Evolutionary conservation across 257 asterid species (phyloP).

Genomic region (Datura wrightii): DNA sequence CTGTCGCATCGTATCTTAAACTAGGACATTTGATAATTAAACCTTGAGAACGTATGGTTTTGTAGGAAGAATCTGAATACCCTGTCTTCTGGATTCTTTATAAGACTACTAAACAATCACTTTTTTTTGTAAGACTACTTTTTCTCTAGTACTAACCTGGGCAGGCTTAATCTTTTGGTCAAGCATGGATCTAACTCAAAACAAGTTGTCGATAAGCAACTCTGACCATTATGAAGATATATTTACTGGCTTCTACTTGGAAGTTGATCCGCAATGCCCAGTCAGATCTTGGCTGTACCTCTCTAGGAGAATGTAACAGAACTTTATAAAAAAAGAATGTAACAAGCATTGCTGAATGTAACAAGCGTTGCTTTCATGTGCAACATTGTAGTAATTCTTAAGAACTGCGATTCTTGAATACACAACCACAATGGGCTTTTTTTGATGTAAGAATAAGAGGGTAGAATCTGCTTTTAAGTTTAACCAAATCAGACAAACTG

Average conservation of each 20-base stretch:
- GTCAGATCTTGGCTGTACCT: conserved; percentile 16
- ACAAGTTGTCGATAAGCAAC: background rate
- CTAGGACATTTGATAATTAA: conserved; percentile 7
- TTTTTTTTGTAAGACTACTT: background rate
- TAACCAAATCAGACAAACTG: background rate
- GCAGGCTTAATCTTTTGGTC: conserved; percentile 5
- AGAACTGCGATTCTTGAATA: conserved; percentile 3
- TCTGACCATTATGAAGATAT: conserved; percentile 14
- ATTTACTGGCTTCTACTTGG: background rate
- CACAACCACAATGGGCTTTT: background rate
- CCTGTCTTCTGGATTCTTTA: background rate
- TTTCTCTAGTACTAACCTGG: background rate
- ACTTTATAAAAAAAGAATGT: background rate
- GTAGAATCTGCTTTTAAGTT: background rate
- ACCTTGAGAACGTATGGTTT: conserved; percentile 28
- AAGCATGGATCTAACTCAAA: conserved; percentile 14
- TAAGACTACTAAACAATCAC: background rate
- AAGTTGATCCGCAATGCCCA: conserved; percentile 5
- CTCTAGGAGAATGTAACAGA: background rate
- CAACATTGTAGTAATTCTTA: conserved; percentile 12
- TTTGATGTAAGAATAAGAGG: background rate
- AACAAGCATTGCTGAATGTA: background rate
- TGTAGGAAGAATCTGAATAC: conserved; percentile 24
- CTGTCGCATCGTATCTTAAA: background rate
- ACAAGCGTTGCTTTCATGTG: background rate